phyloP scores from a whole-genome alignment of 768 basidiomycete species.

The Pisolithus sp. region DNA sequence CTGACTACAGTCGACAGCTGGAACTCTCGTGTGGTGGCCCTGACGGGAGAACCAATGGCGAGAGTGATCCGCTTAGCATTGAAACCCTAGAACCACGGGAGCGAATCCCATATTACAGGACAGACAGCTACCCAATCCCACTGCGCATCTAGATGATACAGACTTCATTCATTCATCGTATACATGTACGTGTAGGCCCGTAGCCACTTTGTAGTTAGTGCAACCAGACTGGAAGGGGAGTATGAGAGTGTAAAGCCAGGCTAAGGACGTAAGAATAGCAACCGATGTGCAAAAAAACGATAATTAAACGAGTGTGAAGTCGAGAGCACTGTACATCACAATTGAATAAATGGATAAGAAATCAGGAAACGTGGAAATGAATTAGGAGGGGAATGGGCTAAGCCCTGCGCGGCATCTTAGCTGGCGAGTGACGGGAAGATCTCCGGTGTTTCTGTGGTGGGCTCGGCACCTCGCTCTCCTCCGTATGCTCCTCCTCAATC shows the following conservation, averaged over 20 bases:
- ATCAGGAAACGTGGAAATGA: not conserved
- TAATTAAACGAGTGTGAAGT: conserved; percentile 13
- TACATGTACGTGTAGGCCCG: no score
- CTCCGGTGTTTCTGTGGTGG: conserved; percentile 24
- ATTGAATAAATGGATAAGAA: not conserved
- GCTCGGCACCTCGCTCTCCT: conserved; percentile 18
- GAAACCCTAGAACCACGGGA: no score
- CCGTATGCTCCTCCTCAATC: conserved; percentile 22
- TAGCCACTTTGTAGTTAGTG: not conserved
- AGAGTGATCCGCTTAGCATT: no score
- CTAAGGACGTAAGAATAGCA: not conserved
- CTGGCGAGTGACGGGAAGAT: conserved; percentile 28
- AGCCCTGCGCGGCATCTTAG: conserved; percentile 22
- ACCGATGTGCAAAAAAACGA: conserved; percentile 10
- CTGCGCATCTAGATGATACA: no score
- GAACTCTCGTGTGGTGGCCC: no score
- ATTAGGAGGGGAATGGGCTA: conserved; percentile 9
- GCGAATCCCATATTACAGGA: no score
- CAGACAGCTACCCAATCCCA: no score
- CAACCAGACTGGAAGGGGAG: not conserved
- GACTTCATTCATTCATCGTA: no score
- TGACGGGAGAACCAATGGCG: no score
- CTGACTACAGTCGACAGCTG: no score
- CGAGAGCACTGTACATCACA: conserved; percentile 4
- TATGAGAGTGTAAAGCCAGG: not conserved